phyloP scores from a whole-genome alignment of 2,329 filamentous ascomycete species.

The Lecanicillium sp. region DNA sequence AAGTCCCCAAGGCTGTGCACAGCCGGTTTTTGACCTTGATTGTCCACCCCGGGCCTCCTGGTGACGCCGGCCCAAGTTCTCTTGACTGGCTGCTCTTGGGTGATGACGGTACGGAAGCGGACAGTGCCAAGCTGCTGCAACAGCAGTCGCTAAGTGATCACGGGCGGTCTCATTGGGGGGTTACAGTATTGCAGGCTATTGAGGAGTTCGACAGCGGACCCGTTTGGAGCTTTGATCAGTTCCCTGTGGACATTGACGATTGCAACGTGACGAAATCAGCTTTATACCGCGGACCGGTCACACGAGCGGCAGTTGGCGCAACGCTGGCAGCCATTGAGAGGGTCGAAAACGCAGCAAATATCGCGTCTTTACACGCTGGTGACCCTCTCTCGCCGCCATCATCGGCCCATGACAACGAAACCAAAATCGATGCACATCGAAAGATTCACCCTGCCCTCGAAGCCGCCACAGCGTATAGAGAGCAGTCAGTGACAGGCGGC shows the following conservation, averaged over 20 bases:
- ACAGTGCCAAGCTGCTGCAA: constrained; percentile 20
- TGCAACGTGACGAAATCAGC: constrained; percentile 29
- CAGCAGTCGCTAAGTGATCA: constrained; percentile 15
- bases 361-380: constrained; percentile 1
- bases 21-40: constrained; percentile 29
- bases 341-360: constrained; percentile 19
- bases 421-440: background rate
- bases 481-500: constrained; percentile 24
- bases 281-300: constrained; percentile 30
- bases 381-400: constrained; percentile 6
- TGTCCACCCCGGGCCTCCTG: constrained; percentile 32
- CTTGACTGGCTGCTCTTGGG: constrained; percentile 35
- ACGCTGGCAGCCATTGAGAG: constrained; percentile 27
- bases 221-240: constrained; percentile 36
- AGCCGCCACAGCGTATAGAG: constrained; percentile 17
- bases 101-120: constrained; percentile 28
- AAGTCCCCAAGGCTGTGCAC: constrained; percentile 28
- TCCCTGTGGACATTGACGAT: constrained; percentile 31
- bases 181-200: constrained; percentile 31
- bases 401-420: background rate
- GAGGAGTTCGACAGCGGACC: constrained; percentile 34
- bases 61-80: constrained; percentile 32
- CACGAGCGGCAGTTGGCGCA: constrained; percentile 27
- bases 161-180: constrained; percentile 31
- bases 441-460: constrained; percentile 16